Evolutionary conservation across 805 yeast genomes (phyloP).

Genomic region (Cyberlindnera petersonii): DNA sequence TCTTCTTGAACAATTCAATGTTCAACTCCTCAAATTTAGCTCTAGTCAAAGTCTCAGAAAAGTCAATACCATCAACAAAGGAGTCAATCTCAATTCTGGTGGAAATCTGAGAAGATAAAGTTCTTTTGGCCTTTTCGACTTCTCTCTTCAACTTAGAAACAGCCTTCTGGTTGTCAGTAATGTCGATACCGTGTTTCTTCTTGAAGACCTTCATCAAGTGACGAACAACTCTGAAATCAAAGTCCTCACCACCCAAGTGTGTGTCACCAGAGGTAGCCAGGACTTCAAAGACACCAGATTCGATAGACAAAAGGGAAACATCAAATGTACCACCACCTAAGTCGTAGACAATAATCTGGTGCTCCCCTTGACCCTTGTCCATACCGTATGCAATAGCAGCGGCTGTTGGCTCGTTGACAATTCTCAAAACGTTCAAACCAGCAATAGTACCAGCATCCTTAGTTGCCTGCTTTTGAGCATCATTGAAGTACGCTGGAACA

Average conservation of each 20-base stretch:
- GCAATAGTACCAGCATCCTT: constrained; percentile 93
- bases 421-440: constrained; percentile 82
- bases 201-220: constrained; percentile 84
- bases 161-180: constrained; percentile 77
- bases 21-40: constrained; percentile 98
- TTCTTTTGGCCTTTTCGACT: constrained; percentile 97
- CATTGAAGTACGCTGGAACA: constrained; percentile 91
- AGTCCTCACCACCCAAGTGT: constrained; percentile 97
- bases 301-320: constrained; percentile 83
- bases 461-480: constrained; percentile 92
- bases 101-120: constrained; percentile 91
- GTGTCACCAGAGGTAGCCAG: constrained; percentile 95
- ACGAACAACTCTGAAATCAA: constrained; percentile 83
- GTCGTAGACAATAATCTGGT: constrained; percentile 88
- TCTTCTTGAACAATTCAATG: constrained; percentile 87
- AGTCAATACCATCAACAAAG: constrained; percentile 90
- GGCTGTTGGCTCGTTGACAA: constrained; percentile 93
- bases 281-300: constrained; percentile 89
- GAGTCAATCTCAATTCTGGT: constrained; percentile 96
- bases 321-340: constrained; percentile 98
- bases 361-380: constrained; percentile 76
- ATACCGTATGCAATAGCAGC: constrained; percentile 97
- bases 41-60: constrained; percentile 91
- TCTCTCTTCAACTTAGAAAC: constrained; percentile 93
- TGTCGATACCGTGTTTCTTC: constrained; percentile 87